Evolutionary conservation across 2,329 filamentous ascomycete species (phyloP).

Genomic region (Lithohypha guttulata): DNA sequence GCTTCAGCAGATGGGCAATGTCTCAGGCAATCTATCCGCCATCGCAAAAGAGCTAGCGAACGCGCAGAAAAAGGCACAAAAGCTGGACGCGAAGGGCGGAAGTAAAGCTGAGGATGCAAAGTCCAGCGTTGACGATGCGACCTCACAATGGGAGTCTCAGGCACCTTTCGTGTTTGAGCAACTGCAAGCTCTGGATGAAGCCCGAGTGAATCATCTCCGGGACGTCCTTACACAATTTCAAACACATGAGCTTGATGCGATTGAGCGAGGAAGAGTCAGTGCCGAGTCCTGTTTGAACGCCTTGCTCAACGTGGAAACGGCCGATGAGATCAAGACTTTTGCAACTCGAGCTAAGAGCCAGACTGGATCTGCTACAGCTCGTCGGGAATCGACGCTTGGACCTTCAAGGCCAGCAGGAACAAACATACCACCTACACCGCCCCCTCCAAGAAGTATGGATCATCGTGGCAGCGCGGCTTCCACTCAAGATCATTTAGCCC

Average conservation of each 20-base stretch:
- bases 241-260: constrained; percentile 81
- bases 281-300: constrained; percentile 71
- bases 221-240: constrained; percentile 86
- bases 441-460: constrained; percentile 41
- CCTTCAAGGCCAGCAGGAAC: constrained; percentile 1
- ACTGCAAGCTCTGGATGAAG: constrained; percentile 82
- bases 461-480: constrained; percentile 45
- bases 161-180: constrained; percentile 91
- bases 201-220: constrained; percentile 75
- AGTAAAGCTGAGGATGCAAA: constrained; percentile 62
- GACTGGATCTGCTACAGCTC: constrained; percentile 5
- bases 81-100: constrained; percentile 65
- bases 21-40: constrained; percentile 66
- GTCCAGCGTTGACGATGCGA: constrained; percentile 64
- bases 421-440: constrained; percentile 26
- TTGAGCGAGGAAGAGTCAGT: constrained; percentile 62
- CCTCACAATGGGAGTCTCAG: constrained; percentile 82
- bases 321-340: constrained; percentile 75
- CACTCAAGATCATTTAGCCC: constrained; percentile 27
- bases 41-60: constrained; percentile 79
- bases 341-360: constrained; percentile 29
- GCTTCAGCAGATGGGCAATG: constrained; percentile 67
- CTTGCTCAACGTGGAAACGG: constrained; percentile 75
- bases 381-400: background rate
- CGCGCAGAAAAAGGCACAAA: constrained; percentile 76